Percentiles rank a stretch among this genome's conserved stretches.
These are phyloP conservation scores for Actinomortierella ambigua DNA, from an alignment of 371 early-diverging fungal genomes.

Conservation along the genomic window DNA sequence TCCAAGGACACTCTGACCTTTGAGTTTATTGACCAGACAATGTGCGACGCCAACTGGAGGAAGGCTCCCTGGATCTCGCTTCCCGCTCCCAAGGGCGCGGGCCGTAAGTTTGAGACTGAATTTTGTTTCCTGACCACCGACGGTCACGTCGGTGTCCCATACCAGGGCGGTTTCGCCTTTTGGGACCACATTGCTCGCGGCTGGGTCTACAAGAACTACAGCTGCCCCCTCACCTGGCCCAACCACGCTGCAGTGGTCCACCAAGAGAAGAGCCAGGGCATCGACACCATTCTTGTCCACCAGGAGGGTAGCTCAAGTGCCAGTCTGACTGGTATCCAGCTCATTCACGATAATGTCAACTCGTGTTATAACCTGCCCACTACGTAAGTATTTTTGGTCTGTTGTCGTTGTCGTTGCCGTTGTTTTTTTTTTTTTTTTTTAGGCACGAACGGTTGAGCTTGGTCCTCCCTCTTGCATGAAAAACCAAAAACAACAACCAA, in stretches of 20 bases:
- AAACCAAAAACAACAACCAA: no score
- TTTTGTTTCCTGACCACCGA: constrained; percentile 37
- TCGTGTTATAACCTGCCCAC: constrained; percentile 27
- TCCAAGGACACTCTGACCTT: constrained; percentile 25
- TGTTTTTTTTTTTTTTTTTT: neutral
- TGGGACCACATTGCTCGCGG: constrained; percentile 44
- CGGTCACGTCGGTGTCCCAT: constrained; percentile 35
- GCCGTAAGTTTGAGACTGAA: constrained; percentile 30
- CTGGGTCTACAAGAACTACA: constrained; percentile 25
- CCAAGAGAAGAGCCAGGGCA: constrained; percentile 12
- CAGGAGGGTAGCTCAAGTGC: constrained; percentile 31
- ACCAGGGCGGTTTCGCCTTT: constrained; percentile 36
- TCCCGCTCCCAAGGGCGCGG: constrained; percentile 29
- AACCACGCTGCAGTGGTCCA: constrained; percentile 35
- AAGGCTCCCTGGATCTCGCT: constrained; percentile 27
- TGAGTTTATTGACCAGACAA: constrained; percentile 34
- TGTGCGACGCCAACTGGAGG: constrained; percentile 29
- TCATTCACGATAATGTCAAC: constrained; percentile 23
- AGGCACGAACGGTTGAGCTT: neutral
- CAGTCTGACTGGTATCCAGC: constrained; percentile 35
- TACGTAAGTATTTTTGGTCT: constrained; percentile 14
- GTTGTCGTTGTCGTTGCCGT: neutral
- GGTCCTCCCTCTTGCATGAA: neutral
- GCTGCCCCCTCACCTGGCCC: constrained; percentile 30
- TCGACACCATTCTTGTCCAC: constrained; percentile 30